Percentiles rank a stretch among this genome's conserved stretches.
Conservation (phyloP, 2,329 filamentous ascomycete species). For the Arthrobotrys entomopaga region DNA sequence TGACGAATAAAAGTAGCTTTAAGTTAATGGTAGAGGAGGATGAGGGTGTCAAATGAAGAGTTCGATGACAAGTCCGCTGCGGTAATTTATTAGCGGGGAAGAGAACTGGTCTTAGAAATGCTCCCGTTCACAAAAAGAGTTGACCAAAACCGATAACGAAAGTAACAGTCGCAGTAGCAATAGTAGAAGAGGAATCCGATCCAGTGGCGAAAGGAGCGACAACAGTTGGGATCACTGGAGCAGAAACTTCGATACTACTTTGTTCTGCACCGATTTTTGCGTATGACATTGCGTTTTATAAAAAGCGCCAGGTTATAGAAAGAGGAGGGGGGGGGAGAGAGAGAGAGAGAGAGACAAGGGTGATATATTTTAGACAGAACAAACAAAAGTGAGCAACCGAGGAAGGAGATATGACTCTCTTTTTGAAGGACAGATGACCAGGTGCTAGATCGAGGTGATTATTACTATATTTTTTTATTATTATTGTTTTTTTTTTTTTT, state of each 20-base stretch:
- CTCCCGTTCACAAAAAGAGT: slow-evolving; percentile 17
- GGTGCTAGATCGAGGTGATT: too few relatives aligned
- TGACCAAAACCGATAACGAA: not conserved
- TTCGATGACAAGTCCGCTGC: too few relatives aligned
- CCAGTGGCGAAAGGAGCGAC: slow-evolving; percentile 52
- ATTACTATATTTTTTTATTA: too few relatives aligned
- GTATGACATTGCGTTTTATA: slow-evolving; percentile 28
- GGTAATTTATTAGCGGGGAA: not conserved
- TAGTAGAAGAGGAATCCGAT: slow-evolving; percentile 27
- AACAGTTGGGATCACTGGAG: slow-evolving; percentile 46
- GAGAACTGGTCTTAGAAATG: not conserved
- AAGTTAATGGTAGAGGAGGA: not conserved
- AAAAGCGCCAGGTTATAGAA: not conserved
- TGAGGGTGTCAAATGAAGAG: not conserved
- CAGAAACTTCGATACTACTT: slow-evolving; percentile 49
- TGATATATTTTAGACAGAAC: not conserved
- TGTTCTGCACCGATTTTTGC: slow-evolving; percentile 34
- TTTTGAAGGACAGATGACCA: not conserved
- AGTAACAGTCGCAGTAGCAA: not conserved
- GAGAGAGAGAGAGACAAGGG: not conserved
- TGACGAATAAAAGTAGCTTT: slow-evolving; percentile 37
- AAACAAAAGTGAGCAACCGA: not conserved
- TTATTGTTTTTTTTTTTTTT: too few relatives aligned
- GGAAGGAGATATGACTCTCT: not conserved
- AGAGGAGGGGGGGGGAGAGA: slow-evolving; percentile 1